Conservation (phyloP, 176 grass and related monocot genomes). For the Cymbopogon citratus region DNA sequence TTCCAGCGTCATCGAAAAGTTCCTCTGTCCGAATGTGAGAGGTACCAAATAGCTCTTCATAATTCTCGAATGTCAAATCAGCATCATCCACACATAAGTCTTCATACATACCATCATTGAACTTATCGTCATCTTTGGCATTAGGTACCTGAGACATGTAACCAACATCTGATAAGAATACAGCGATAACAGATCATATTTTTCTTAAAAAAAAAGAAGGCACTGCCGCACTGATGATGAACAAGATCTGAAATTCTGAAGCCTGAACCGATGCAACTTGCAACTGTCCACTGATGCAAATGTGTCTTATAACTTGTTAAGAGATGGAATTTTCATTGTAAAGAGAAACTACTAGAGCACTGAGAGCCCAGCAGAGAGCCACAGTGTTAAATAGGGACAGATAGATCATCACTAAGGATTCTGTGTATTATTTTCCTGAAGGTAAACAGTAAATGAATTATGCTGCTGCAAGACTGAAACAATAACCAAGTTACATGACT, state of each 20-base stretch:
- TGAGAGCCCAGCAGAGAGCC: too few relatives aligned
- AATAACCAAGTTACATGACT: neutral
- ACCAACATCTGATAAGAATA: conserved; percentile 8
- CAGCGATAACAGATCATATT: neutral
- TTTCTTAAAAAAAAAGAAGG: neutral
- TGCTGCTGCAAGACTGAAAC: neutral
- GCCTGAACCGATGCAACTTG: neutral
- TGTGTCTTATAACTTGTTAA: too few relatives aligned
- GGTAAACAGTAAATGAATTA: neutral
- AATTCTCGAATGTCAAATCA: conserved; percentile 77
- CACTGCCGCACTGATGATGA: neutral
- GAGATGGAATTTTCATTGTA: too few relatives aligned
- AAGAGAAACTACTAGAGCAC: too few relatives aligned
- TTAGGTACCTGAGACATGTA: neutral
- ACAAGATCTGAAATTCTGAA: neutral
- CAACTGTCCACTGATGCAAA: neutral
- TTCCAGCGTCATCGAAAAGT: too few relatives aligned
- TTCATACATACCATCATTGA: conserved; percentile 72
- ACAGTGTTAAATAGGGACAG: neutral
- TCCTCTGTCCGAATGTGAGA: conserved; percentile 45
- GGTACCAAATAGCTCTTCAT: conserved; percentile 80
- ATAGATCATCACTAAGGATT: neutral
- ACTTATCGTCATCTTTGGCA: conserved; percentile 28
- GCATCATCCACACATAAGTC: conserved; percentile 58
- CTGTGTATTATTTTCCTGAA: too few relatives aligned